Evolutionary conservation across 2,329 filamentous ascomycete species (phyloP).

Genomic region (Claviceps monticola): DNA sequence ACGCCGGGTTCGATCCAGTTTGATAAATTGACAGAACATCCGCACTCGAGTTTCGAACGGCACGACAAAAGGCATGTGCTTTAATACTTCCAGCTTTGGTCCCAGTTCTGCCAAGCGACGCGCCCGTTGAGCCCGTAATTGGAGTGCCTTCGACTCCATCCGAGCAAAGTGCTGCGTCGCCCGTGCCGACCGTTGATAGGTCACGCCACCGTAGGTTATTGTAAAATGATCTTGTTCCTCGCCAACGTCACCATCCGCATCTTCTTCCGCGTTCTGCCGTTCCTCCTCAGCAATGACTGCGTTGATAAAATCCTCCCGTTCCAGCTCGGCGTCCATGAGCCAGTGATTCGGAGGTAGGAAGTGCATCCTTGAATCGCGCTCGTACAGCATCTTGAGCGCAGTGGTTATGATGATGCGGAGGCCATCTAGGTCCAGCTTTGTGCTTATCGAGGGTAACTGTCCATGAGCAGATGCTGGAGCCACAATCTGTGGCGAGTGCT

Average conservation of each 20-base stretch:
- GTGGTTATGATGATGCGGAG: conserved; percentile 69
- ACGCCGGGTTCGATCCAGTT: conserved; percentile 42
- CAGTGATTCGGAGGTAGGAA: conserved; percentile 80
- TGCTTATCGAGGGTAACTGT: conserved; percentile 5
- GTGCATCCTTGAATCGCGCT: conserved; percentile 75
- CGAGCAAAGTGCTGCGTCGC: no score
- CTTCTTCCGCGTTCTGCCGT: conserved; percentile 46
- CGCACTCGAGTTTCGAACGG: conserved; percentile 84
- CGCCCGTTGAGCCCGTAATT: conserved; percentile 52
- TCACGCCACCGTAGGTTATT: no score
- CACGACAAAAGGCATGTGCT: conserved; percentile 95
- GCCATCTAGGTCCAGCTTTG: conserved; percentile 53
- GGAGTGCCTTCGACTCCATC: conserved; percentile 48
- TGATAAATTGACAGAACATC: conserved; percentile 88
- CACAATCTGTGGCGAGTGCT: neutral
- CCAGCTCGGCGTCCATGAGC: conserved; percentile 80
- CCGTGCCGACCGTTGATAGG: no score
- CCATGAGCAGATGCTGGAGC: neutral
- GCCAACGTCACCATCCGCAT: conserved; percentile 13
- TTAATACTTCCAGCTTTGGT: conserved; percentile 76
- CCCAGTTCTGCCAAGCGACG: conserved; percentile 66
- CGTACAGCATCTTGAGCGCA: conserved; percentile 76
- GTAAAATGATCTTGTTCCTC: conserved; percentile 7
- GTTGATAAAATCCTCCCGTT: conserved; percentile 77
- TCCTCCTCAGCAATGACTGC: conserved; percentile 84